These are phyloP conservation scores for Oxalis stricta DNA, from an alignment of 441 rosid genomes.

Conservation along the genomic window DNA sequence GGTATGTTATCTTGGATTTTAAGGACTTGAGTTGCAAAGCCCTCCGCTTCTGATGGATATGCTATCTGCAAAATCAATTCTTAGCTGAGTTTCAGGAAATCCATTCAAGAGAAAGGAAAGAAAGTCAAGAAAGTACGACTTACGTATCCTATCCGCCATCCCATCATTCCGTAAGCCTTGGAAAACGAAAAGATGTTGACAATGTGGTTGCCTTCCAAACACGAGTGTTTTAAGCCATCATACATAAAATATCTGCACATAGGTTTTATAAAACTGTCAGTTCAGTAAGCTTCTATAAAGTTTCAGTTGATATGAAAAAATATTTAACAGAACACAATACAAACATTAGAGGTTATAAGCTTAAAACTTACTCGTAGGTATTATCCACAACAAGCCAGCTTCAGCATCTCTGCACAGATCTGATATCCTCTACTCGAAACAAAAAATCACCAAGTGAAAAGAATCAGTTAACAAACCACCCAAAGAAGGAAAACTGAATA, in stretches of 20 bases:
- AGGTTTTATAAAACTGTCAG: not conserved
- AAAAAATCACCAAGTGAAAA: slow-evolving; percentile 12
- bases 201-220: slow-evolving; percentile 81
- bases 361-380: slow-evolving; percentile 78
- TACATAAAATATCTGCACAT: slow-evolving; percentile 90
- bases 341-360: not conserved
- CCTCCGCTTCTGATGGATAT: slow-evolving; percentile 67
- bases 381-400: slow-evolving; percentile 95
- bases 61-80: slow-evolving; percentile 50
- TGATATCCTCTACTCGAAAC: slow-evolving; percentile 67
- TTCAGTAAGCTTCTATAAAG: not conserved
- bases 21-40: slow-evolving; percentile 52
- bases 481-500: slow-evolving; percentile 3
- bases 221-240: slow-evolving; percentile 74
- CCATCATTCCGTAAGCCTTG: slow-evolving; percentile 99
- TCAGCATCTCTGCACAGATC: slow-evolving; percentile 72
- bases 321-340: no score
- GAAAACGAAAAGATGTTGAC: slow-evolving; percentile 96
- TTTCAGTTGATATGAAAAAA: not conserved
- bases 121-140: slow-evolving; percentile 16
- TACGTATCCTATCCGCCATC: slow-evolving; percentile 99
- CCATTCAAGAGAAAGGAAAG: not conserved
- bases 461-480: not conserved
- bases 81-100: not conserved
- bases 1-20: slow-evolving; percentile 97